Percentiles rank a stretch among this genome's conserved stretches.
These are phyloP conservation scores for Aspergillus bridgeri DNA, from an alignment of 495 filamentous ascomycete species.

Conservation along the genomic window DNA sequence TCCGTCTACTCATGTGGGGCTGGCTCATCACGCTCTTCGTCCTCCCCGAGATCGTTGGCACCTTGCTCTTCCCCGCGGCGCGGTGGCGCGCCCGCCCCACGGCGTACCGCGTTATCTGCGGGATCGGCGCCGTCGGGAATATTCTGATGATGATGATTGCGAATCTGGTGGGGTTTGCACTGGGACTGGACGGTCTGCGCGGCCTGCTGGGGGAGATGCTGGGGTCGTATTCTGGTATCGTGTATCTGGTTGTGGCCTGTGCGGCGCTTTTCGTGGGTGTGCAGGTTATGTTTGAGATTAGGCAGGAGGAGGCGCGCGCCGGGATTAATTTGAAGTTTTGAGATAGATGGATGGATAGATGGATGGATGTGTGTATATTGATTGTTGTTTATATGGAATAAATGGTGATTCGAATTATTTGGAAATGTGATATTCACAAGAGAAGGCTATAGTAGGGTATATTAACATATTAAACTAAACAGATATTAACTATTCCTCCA, in stretches of 20 bases:
- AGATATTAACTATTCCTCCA: no score
- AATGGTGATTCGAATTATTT: background rate
- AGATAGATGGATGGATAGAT: conserved; percentile 4
- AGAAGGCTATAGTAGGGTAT: no score
- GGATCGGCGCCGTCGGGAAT: conserved; percentile 81
- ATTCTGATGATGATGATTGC: conserved; percentile 94
- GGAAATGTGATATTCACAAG: no score
- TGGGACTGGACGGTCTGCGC: conserved; percentile 83
- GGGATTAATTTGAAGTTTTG: conserved; percentile 87
- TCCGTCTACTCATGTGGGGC: conserved; percentile 91
- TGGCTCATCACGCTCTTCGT: conserved; percentile 95
- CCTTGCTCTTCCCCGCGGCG: conserved; percentile 63
- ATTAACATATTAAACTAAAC: no score
- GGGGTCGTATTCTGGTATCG: conserved; percentile 66
- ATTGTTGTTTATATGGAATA: background rate
- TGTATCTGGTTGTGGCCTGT: conserved; percentile 69
- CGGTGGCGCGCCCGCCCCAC: conserved; percentile 66
- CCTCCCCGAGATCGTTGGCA: conserved; percentile 75
- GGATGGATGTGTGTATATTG: background rate
- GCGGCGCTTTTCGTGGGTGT: conserved; percentile 74
- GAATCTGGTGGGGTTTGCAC: conserved; percentile 90
- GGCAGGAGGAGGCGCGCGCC: conserved; percentile 74
- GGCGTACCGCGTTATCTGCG: conserved; percentile 74
- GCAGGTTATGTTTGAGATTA: conserved; percentile 95
- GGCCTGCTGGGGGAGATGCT: conserved; percentile 71